Percentiles rank a stretch among this genome's conserved stretches.
These are phyloP conservation scores for Buddleja alternifolia DNA, from an alignment of 257 asterid genomes.

Conservation along the genomic window DNA sequence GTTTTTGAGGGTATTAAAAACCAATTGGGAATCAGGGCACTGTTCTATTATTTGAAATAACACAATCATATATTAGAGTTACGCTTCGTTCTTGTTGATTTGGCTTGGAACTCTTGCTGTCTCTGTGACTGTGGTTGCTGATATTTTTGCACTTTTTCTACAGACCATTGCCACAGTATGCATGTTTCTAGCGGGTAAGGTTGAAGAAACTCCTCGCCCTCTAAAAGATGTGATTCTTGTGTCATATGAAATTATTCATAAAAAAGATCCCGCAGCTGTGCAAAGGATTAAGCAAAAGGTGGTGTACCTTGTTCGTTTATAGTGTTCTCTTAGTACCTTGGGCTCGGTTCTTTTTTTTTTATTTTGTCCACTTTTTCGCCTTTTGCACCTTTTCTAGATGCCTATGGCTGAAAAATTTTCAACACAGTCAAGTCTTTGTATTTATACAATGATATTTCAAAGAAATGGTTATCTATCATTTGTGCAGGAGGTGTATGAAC, in stretches of 20 bases:
- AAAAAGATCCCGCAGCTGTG: conserved; percentile 72
- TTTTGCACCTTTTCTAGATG: background rate
- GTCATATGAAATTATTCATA: conserved; percentile 88
- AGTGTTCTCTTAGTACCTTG: conserved; percentile 4
- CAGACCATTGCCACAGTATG: conserved; percentile 96
- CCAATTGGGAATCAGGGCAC: background rate
- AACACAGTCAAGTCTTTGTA: background rate
- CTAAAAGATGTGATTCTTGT: conserved; percentile 87
- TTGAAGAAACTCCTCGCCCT: conserved; percentile 99
- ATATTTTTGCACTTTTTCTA: conserved; percentile 29
- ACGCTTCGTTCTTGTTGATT: background rate
- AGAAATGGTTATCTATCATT: conserved; percentile 1
- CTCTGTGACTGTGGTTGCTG: background rate
- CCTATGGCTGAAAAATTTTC: conserved; percentile 4
- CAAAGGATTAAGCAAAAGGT: conserved; percentile 95
- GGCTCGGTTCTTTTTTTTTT: conserved; percentile 16
- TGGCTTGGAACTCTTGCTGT: no score
- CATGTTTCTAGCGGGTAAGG: conserved; percentile 99
- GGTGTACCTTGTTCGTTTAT: conserved; percentile 24
- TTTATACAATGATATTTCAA: no score
- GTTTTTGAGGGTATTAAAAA: background rate
- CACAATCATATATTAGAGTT: background rate
- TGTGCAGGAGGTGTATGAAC: conserved; percentile 89
- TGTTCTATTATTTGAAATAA: background rate
- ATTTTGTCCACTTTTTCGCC: background rate